Base-by-base conservation (phyloP, 495 filamentous ascomycete species). In the Sporormia fimetaria region DNA sequence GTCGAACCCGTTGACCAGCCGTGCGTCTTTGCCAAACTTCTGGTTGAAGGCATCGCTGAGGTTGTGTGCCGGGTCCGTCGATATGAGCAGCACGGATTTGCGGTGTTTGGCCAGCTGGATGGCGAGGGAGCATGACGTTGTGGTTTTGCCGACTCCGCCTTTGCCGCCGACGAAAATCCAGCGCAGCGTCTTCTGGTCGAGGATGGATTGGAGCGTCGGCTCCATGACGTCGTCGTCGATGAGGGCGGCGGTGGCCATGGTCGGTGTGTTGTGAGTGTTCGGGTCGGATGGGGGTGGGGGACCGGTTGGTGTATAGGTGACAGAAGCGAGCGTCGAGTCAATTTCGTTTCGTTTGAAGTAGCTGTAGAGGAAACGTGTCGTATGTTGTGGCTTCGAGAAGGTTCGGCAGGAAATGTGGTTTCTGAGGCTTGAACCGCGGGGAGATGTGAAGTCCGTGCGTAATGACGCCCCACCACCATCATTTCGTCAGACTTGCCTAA, bases 141-240 rank as follows among this genome's bases (percentile, higher is more conserved):
- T 99, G 9, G 90, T 99, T 70, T 99, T 99, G 56, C 90, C 90
- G n/a, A 99, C 90, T 55, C 90, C 90, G 51, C 90, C 90, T 71
- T 99, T 99, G 40, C 90, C 90, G 54, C 90, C 90, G 33, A 96
- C 92, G 56, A 99, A 99, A 62, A 99, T 93, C 92, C 92, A 99
- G 48, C 90, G 86, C 34, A 99, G 78, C 14, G 84, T 78, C 55
- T 81, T 83, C 60, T 99, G 90, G 67, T 87, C 82, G 55, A 96
- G 71, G 54, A 99, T 85, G 30, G 83, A 81, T 71, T 94, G 82
- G 57, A 99, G 82, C 25, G 85, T 84, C 12, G 92, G 84, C 68
- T 92, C 86, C 64, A 96, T 73, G 45, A 69, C 79, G 52, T 81
- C 76, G 58, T 84, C 82, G 50, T 47, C 68, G 50, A 85, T 60